A percentile compares a stretch with the other conserved stretches of the same genome.
These are phyloP conservation scores for Canariomyces notabilis DNA, from an alignment of 2,329 filamentous ascomycete species.

Conservation along the genomic window DNA sequence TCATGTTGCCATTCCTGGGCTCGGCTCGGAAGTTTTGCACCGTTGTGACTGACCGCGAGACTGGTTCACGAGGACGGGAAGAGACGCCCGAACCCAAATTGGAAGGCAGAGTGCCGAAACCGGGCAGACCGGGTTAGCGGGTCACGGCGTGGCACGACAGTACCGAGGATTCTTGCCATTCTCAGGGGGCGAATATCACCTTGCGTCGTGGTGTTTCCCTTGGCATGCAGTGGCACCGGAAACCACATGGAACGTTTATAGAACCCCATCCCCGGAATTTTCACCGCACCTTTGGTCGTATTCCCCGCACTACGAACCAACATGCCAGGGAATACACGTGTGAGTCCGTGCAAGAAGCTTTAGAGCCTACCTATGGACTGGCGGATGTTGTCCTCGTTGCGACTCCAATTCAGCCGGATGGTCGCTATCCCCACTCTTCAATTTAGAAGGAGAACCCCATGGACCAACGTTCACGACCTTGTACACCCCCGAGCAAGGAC, in stretches of 20 bases:
- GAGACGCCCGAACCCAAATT: conserved; percentile 3
- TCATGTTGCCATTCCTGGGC: conserved; percentile 1
- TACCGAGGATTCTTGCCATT: conserved; percentile 3
- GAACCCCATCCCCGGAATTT: conserved; percentile 8
- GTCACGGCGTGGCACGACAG: neutral
- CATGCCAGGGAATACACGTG: neutral
- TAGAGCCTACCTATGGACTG: conserved; percentile 1
- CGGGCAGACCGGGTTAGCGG: neutral
- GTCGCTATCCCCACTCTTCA: neutral
- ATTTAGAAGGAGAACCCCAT: neutral
- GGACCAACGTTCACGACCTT: neutral
- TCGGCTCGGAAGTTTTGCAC: neutral
- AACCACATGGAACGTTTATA: conserved; percentile 7
- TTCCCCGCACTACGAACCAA: conserved; percentile 5
- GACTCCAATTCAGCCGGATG: conserved; percentile 5
- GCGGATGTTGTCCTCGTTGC: conserved; percentile 5
- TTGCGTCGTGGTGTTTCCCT: neutral
- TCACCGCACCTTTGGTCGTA: neutral
- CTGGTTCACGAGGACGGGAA: neutral
- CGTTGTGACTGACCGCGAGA: neutral
- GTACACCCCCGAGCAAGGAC: no score
- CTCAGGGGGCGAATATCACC: neutral
- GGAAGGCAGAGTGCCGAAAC: conserved; percentile 7
- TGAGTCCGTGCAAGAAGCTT: neutral
- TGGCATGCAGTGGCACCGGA: conserved; percentile 6